A percentile compares a stretch with the other conserved stretches of the same genome.
Conservation (phyloP, 768 basidiomycete genomes). For the Cyclocybe cylindracea region DNA sequence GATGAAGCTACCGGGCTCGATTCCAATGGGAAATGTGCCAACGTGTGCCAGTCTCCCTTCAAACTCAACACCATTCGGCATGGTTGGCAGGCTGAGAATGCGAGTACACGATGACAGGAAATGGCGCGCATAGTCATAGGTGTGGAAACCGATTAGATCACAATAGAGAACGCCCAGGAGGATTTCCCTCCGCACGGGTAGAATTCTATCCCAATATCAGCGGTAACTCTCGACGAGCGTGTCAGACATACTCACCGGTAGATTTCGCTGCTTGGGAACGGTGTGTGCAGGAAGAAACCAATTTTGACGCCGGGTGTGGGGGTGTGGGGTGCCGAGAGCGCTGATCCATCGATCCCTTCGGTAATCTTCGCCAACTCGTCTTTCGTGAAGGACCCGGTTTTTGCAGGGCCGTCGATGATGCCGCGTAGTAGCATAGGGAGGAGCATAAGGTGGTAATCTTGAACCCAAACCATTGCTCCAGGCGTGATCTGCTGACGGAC, state of each 20-base stretch:
- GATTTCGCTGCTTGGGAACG: slow-evolving; percentile 97
- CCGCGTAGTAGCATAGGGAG: slow-evolving; percentile 93
- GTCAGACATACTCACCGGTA: slow-evolving; percentile 65
- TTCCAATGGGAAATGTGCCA: slow-evolving; percentile 98
- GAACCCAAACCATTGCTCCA: slow-evolving; percentile 98
- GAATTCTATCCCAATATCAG: slow-evolving; percentile 59
- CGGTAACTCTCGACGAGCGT: slow-evolving; percentile 5
- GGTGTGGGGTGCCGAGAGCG: slow-evolving; percentile 34
- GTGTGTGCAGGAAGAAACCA: slow-evolving; percentile 98
- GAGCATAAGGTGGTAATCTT: slow-evolving; percentile 98
- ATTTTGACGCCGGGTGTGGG: slow-evolving; percentile 80
- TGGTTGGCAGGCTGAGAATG: slow-evolving; percentile 90
- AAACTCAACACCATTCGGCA: slow-evolving; percentile 98
- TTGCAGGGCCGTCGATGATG: slow-evolving; percentile 72
- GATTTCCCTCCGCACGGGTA: slow-evolving; percentile 96
- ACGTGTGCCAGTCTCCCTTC: slow-evolving; percentile 95
- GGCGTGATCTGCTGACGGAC: slow-evolving; percentile 78
- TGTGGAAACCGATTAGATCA: slow-evolving; percentile 99
- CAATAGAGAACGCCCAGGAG: slow-evolving; percentile 95
- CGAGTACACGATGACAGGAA: slow-evolving; percentile 98
- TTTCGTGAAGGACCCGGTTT: slow-evolving; percentile 55
- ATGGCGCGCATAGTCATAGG: slow-evolving; percentile 99
- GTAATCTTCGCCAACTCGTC: slow-evolving; percentile 69
- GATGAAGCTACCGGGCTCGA: slow-evolving; percentile 91
- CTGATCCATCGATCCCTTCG: slow-evolving; percentile 65